Conservation (phyloP, 208 protist genomes). For the Wallacemonas sp. region DNA sequence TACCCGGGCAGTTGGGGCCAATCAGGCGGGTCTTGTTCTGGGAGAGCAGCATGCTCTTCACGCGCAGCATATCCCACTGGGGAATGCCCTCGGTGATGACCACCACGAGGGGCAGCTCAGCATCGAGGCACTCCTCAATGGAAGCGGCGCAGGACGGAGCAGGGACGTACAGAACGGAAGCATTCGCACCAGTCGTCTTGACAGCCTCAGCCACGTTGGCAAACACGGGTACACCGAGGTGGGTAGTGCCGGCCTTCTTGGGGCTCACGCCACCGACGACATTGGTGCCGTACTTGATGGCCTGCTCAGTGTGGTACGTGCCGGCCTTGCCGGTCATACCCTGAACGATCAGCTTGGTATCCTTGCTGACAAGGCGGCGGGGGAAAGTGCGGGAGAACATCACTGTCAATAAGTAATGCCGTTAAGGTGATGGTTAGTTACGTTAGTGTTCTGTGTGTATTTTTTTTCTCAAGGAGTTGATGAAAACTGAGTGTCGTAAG, state of each 20-base stretch:
- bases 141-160: conserved; percentile 94
- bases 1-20: conserved; percentile 98
- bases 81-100: conserved; percentile 99
- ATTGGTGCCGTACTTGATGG: conserved; percentile 98
- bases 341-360: conserved; percentile 98
- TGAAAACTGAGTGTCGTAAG: not conserved
- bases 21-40: conserved; percentile 96
- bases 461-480: not conserved
- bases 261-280: conserved; percentile 98
- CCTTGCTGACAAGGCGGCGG: conserved; percentile 89
- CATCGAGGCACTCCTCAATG: conserved; percentile 97
- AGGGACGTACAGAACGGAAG: conserved; percentile 98
- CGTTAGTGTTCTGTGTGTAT: conserved; percentile 10
- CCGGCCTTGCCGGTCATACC: conserved; percentile 99
- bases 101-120: conserved; percentile 97
- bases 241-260: conserved; percentile 94
- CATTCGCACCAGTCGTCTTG: conserved; percentile 92
- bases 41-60: conserved; percentile 92
- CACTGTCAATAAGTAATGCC: not conserved
- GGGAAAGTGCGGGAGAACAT: conserved; percentile 70
- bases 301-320: conserved; percentile 97
- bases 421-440: conserved; percentile 11
- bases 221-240: conserved; percentile 97
- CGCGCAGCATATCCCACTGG: conserved; percentile 97
- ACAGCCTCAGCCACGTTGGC: conserved; percentile 86